Percentiles rank a stretch among this genome's conserved stretches.
Evolutionary conservation across 1,139 yeast species (phyloP).

Genomic region (Kodamaea sp.): DNA sequence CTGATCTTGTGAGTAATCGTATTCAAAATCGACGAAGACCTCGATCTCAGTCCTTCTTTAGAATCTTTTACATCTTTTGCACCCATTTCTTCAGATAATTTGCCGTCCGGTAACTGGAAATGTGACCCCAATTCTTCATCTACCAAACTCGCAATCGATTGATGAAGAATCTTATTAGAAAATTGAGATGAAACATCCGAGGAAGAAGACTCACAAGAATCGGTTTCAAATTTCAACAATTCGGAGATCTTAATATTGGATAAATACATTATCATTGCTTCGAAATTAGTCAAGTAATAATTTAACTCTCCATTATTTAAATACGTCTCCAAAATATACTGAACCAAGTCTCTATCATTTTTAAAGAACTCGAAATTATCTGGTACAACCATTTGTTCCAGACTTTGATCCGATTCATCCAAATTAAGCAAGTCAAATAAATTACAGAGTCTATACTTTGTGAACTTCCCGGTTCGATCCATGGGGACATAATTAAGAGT

Average conservation of each 20-base stretch:
- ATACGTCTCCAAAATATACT: constrained; percentile 25
- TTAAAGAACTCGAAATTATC: constrained; percentile 23
- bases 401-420: constrained; percentile 14
- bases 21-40: constrained; percentile 40
- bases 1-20: constrained; percentile 30
- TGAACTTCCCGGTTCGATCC: constrained; percentile 15
- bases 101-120: constrained; percentile 31
- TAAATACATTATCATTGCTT: constrained; percentile 39
- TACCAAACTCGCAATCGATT: constrained; percentile 22
- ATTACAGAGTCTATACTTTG: constrained; percentile 14
- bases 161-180: constrained; percentile 10
- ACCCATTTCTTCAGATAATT: constrained; percentile 18
- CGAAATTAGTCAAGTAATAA: constrained; percentile 43
- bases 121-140: constrained; percentile 31
- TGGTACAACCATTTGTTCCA: constrained; percentile 4
- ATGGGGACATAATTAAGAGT: constrained; percentile 20
- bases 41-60: constrained; percentile 21
- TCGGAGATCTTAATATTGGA: constrained; percentile 37
- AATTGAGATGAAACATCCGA: constrained; percentile 5
- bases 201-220: constrained; percentile 5
- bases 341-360: constrained; percentile 30
- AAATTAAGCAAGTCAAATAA: constrained; percentile 35
- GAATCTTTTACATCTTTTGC: constrained; percentile 16
- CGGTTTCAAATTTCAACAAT: constrained; percentile 11
- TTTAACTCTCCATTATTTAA: constrained; percentile 39